Conservation (phyloP, 345 rosid species). For the Nephelium lappaceum region DNA sequence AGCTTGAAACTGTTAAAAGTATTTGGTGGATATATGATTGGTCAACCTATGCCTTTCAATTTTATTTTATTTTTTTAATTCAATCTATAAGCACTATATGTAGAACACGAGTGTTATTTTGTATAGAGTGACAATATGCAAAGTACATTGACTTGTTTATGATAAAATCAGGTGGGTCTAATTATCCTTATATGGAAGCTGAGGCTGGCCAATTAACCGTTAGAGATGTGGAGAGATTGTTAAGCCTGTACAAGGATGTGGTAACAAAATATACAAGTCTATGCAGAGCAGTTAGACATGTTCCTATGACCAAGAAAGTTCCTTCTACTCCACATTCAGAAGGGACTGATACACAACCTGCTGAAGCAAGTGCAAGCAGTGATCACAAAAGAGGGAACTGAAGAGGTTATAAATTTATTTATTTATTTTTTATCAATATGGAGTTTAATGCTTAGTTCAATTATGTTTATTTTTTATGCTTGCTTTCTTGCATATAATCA, state of each 20-base stretch:
- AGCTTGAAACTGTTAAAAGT: neutral
- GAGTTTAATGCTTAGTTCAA: neutral
- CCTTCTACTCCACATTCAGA: constrained; percentile 12
- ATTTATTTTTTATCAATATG: neutral
- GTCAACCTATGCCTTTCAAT: neutral
- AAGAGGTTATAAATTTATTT: constrained; percentile 9
- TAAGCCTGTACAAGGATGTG: constrained; percentile 56
- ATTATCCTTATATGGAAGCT: constrained; percentile 56
- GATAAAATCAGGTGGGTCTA: constrained; percentile 30
- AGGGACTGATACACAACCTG: constrained; percentile 13
- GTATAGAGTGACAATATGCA: neutral
- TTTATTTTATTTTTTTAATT: neutral
- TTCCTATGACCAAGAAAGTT: constrained; percentile 24
- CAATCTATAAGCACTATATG: neutral
- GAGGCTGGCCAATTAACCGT: constrained; percentile 47
- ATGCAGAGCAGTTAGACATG: constrained; percentile 34
- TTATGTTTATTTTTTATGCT: neutral
- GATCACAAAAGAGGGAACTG: neutral
- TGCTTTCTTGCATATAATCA: neutral
- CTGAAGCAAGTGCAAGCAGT: constrained; percentile 10
- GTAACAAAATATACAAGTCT: constrained; percentile 48
- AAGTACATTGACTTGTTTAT: neutral
- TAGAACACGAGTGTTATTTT: neutral
- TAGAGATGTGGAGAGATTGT: constrained; percentile 53
- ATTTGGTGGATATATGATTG: neutral